Base-by-base conservation (phyloP, 2,329 filamentous ascomycete species). In the Cytospora paraplurivora region DNA sequence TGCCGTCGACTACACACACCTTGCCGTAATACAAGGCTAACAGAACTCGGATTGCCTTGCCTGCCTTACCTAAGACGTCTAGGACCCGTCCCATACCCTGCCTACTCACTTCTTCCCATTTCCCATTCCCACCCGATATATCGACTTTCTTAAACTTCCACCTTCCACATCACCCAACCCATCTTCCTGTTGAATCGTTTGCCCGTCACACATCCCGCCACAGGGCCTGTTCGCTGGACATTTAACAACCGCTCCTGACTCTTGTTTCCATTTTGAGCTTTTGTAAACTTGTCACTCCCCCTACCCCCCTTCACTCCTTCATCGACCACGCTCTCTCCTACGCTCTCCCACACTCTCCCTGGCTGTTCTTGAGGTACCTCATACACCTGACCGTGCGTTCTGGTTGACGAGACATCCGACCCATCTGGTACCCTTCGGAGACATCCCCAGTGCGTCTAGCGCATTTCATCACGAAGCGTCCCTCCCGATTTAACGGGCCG, bases 51-150 rank as follows among this genome's bases (percentile, higher is more conserved):
- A 55, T 38, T 61, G 51, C 47, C 41, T 54, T 35, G 13, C 49
- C 56, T 65, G 56, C 56, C 59, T 62, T 65, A 65, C 63, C 63
- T 65, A 62, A 65, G 47, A 54, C 56, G 57, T 50, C 44, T 55
- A n/a, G n/a, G 44, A 19, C 4, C n/a, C 17, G 44, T 47, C 59
- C 59, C 59, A 61, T 61, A 55, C 59, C 51, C 55, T 53, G 59
- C 51, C 59, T 65, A 56, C 63, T 56, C 59, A 59, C 62, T 65
- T 65, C 63, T 57, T 62, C 50, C 51, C 59, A 56, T 54, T 37
- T 59, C 56, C 56, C 59, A 61, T 61, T 61, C 59, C 59, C 59
- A 32, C 59, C 51, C 59, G 59, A 61, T 61, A 61, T 61, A 61
- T 55, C 59, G 27, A 49, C 59, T 61, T 55, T 55, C 59, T 61